Percentiles rank a stretch among this genome's conserved stretches.
These are phyloP conservation scores for Aphanomyces invadans DNA, from an alignment of 352 stramenopile species.

Conservation along the genomic window DNA sequence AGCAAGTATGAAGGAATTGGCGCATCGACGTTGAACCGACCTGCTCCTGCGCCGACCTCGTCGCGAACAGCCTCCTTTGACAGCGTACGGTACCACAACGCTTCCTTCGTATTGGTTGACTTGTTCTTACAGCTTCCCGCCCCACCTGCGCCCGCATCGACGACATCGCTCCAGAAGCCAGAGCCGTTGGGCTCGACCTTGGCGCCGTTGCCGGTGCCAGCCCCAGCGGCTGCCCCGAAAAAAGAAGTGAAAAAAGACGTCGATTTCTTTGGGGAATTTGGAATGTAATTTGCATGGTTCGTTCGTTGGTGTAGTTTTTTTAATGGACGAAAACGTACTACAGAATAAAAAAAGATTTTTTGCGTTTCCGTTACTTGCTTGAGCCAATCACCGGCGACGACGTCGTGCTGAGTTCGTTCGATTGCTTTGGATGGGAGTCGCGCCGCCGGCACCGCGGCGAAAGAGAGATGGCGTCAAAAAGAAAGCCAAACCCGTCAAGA, in stretches of 20 bases:
- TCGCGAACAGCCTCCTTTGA: constrained; percentile 29
- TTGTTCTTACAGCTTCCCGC: constrained; percentile 28
- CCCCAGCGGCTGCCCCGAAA: constrained; percentile 27
- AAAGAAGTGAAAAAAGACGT: constrained; percentile 69
- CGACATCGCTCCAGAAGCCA: constrained; percentile 29
- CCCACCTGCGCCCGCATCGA: constrained; percentile 20
- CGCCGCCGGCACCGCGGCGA: neutral
- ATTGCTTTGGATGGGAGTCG: neutral
- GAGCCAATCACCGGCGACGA: neutral
- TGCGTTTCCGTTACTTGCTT: neutral
- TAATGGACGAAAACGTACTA: neutral
- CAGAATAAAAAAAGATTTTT: neutral
- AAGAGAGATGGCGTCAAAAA: constrained; percentile 22
- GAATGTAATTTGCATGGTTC: constrained; percentile 39
- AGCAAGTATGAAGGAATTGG: constrained; percentile 58
- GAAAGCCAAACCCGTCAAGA: constrained; percentile 7
- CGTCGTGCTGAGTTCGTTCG: neutral
- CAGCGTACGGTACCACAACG: constrained; percentile 43
- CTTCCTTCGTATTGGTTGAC: constrained; percentile 60
- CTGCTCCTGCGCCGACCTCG: constrained; percentile 28
- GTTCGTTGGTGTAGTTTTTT: neutral
- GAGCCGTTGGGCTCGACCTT: constrained; percentile 43
- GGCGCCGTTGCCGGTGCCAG: constrained; percentile 33
- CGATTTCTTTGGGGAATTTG: constrained; percentile 79
- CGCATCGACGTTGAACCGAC: neutral